Evolutionary conservation across 2,329 filamentous ascomycete species (phyloP).

Genomic region (Venturia asperata): DNA sequence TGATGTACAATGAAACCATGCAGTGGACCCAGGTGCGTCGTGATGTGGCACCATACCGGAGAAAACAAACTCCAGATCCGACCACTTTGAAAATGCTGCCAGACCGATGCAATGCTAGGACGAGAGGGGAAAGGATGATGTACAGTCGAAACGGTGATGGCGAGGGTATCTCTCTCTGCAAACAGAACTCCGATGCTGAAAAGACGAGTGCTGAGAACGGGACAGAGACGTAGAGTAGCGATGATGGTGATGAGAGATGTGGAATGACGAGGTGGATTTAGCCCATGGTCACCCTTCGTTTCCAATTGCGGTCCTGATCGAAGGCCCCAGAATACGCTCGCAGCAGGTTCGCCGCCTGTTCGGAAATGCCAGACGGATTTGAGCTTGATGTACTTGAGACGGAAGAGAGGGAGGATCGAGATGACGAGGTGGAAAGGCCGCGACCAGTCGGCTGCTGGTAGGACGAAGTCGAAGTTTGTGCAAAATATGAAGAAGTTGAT

Average conservation of each 20-base stretch:
- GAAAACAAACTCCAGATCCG: conserved; percentile 5
- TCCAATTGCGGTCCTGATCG: conserved; percentile 65
- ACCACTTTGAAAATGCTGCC: conserved; percentile 5
- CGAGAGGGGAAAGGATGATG: background rate
- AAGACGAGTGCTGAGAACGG: conserved; percentile 7
- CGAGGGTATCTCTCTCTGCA: conserved; percentile 7
- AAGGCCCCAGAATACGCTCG: conserved; percentile 83
- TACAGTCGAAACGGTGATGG: background rate
- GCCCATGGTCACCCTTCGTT: conserved; percentile 33
- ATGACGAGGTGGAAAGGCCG: conserved; percentile 56
- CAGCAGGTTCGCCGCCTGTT: conserved; percentile 71
- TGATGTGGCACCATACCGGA: background rate
- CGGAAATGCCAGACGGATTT: conserved; percentile 55
- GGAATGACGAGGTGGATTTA: background rate
- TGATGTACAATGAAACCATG: conserved; percentile 11
- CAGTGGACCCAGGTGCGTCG: background rate
- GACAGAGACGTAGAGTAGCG: background rate
- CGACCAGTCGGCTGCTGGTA: conserved; percentile 35
- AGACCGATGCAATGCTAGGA: conserved; percentile 8
- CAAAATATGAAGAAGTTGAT: conserved; percentile 34
- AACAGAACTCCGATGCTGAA: conserved; percentile 11
- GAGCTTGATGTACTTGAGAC: conserved; percentile 53
- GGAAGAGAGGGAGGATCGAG: conserved; percentile 77
- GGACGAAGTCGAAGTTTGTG: conserved; percentile 26
- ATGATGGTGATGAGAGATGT: background rate